These are phyloP conservation scores for Penicillium antarcticum DNA, from an alignment of 495 filamentous ascomycete species.

Conservation along the genomic window DNA sequence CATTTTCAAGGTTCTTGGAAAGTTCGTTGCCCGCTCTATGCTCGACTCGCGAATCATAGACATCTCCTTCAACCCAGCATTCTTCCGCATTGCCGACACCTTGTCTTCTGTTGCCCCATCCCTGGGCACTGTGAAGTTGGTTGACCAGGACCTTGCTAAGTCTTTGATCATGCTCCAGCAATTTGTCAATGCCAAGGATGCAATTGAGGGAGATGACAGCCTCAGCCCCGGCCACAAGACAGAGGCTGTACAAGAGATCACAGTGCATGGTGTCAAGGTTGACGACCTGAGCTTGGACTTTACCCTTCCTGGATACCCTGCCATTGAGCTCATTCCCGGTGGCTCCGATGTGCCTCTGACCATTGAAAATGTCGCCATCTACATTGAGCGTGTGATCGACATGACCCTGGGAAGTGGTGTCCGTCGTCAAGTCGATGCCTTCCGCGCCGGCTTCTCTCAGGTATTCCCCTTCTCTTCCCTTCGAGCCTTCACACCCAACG, in stretches of 20 bases:
- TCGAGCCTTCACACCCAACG: constrained; percentile 91
- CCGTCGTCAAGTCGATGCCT: constrained; percentile 83
- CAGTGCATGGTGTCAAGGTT: constrained; percentile 68
- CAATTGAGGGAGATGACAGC: constrained; percentile 65
- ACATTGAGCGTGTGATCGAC: constrained; percentile 87
- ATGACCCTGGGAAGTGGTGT: constrained; percentile 88
- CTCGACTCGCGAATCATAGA: constrained; percentile 98
- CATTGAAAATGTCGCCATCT: constrained; percentile 84
- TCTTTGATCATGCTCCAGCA: constrained; percentile 86
- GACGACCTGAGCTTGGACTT: constrained; percentile 93
- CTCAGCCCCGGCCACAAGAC: constrained; percentile 67
- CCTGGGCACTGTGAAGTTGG: constrained; percentile 84
- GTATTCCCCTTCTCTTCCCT: constrained; percentile 95
- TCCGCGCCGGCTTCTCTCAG: constrained; percentile 87
- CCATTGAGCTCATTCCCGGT: constrained; percentile 76
- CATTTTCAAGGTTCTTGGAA: constrained; percentile 90
- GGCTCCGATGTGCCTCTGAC: constrained; percentile 73
- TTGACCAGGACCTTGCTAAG: constrained; percentile 81
- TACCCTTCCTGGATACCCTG: constrained; percentile 87
- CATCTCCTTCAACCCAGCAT: constrained; percentile 94
- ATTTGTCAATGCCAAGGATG: constrained; percentile 78
- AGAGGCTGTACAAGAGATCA: constrained; percentile 61
- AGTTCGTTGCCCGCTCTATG: constrained; percentile 98
- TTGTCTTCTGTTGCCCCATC: constrained; percentile 74
- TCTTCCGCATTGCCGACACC: constrained; percentile 89